Base-by-base conservation (phyloP, 768 basidiomycete species). In the Termitomyces sp. region DNA sequence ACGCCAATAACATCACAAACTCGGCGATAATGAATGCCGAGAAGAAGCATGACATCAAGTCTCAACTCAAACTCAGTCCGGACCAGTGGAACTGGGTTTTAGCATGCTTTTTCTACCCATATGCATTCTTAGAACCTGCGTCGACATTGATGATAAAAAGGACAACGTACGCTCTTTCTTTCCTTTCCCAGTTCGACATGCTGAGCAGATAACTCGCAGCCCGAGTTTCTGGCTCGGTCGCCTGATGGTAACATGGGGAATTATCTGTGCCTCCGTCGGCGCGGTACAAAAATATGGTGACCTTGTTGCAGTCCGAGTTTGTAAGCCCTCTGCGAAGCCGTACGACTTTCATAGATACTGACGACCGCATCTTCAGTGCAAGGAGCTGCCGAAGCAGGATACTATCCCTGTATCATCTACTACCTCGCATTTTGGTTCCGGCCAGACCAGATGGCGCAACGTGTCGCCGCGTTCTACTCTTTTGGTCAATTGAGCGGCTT, bases 391-490 rank as follows among this genome's bases (percentile, higher is more conserved):
- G 60, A 61, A 55, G 60, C 60, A 14, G 60, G 60, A n/a, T 61
- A 61, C 44, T 61, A 58, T 48, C 60, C 60, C n/a, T 56, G 57
- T 41, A 32, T 61, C 14, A 61, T 61, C 9, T 61, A 61, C 31
- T 61, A 61, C 31, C 60, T 61, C 24, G 60, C 60, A 10, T 61
- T 61, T 54, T 61, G 60, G 60, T 61, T 58, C 54, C 56, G 54
- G 5, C 56, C 60, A 26, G 57, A 61, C 43, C 53, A 61, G 7
- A 44, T 61, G 43, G 41, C 57, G 9, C 57, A 8, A 6, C 56
- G 60, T 4, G 39, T 61, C 36, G 60, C 60, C 27, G 53, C 39
- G 6, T 61, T 61, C 49, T 61, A 53, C 32, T 61, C 60, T n/a
- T 61, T 58, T 29, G 60, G 60, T 20, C 60, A 58, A 44, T 46